phyloP scores from a whole-genome alignment of 768 basidiomycete genomes.

The Botryobasidium botryosum region DNA sequence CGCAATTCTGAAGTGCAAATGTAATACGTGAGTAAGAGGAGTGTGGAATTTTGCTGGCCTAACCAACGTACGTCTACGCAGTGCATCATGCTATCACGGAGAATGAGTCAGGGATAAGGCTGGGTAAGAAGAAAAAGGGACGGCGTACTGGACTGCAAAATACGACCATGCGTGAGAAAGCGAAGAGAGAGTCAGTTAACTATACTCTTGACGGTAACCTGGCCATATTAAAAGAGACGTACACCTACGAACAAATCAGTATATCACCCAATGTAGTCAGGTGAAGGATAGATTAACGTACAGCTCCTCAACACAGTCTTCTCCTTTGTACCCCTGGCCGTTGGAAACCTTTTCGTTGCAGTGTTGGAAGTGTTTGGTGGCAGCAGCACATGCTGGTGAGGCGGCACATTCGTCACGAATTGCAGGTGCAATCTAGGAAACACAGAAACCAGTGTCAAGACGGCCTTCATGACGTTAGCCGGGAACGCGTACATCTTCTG shows the following conservation, averaged over 20 bases:
- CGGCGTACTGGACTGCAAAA: slow-evolving; percentile 7
- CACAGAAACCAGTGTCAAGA: not conserved
- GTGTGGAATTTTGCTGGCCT: no score
- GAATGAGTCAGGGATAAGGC: no score
- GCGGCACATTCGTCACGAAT: slow-evolving; percentile 63
- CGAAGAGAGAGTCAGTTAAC: no score
- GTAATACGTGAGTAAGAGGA: no score
- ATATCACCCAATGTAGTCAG: no score
- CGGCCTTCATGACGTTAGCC: not conserved
- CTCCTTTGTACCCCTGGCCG: slow-evolving; percentile 73
- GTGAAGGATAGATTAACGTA: no score
- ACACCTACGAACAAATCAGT: slow-evolving; percentile 15
- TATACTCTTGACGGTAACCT: not conserved
- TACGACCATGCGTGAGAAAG: not conserved
- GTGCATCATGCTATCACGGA: slow-evolving; percentile 95
- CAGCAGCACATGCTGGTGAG: slow-evolving; percentile 43
- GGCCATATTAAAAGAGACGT: slow-evolving; percentile 8
- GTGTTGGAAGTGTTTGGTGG: slow-evolving; percentile 73
- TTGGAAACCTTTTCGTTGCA: slow-evolving; percentile 75
- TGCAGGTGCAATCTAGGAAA: slow-evolving; percentile 42
- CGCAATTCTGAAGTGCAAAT: no score
- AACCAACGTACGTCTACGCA: slow-evolving; percentile 76
- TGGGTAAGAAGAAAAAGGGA: not conserved
- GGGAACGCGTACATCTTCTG: slow-evolving; percentile 56
- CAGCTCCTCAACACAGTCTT: slow-evolving; percentile 89